Evolutionary conservation across 164 flowering plant species (phyloP).

Genomic region (Protea cynaroides): DNA sequence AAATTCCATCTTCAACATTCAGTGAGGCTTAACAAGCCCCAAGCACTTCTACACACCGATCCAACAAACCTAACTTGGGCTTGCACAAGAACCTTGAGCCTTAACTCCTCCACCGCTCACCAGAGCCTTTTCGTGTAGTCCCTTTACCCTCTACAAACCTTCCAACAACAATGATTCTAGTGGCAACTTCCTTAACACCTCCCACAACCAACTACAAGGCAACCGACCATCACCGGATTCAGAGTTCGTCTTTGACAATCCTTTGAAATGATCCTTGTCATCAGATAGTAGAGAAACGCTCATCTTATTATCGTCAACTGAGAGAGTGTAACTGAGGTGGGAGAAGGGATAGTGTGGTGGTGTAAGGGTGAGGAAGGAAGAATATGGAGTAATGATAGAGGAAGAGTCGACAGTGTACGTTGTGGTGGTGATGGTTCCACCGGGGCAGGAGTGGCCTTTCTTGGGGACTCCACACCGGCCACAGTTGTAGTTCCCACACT

Average conservation of each 20-base stretch:
- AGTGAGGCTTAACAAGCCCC: too few relatives aligned
- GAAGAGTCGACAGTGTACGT: slow-evolving; percentile 9
- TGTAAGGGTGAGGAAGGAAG: slow-evolving; percentile 8
- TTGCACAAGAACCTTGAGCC: too few relatives aligned
- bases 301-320: slow-evolving; percentile 52
- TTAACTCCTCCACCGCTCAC: too few relatives aligned
- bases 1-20: too few relatives aligned
- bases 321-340: slow-evolving; percentile 57
- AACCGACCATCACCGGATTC: slow-evolving; percentile 19
- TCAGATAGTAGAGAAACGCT: slow-evolving; percentile 17
- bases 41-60: too few relatives aligned
- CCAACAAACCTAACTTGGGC: too few relatives aligned
- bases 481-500: slow-evolving; percentile 86
- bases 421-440: slow-evolving; percentile 11
- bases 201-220: slow-evolving; percentile 52
- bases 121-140: too few relatives aligned
- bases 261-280: slow-evolving; percentile 8
- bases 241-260: slow-evolving; percentile 5
- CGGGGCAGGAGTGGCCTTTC: slow-evolving; percentile 68
- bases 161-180: too few relatives aligned
- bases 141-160: too few relatives aligned
- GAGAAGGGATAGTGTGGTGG: slow-evolving; percentile 5
- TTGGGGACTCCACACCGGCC: slow-evolving; percentile 90
- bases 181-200: slow-evolving; percentile 12
- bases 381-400: slow-evolving; percentile 10